Evolutionary conservation across 129 eudicot genomes (phyloP).

Genomic region (Pseudognaphalium luteoalbum): DNA sequence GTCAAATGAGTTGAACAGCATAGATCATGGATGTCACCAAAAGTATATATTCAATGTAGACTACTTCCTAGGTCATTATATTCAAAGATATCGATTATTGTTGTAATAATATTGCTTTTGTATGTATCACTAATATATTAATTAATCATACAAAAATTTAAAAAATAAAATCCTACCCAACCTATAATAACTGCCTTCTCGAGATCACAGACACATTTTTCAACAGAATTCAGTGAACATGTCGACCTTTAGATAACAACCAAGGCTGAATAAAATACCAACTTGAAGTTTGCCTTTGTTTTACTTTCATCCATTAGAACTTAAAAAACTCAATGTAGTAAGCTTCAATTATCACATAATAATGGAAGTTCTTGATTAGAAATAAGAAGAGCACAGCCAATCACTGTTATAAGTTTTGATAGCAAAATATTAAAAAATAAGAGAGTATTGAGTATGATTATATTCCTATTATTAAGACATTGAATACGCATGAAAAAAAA

Average conservation of each 20-base stretch:
- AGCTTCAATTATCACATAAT: constrained; percentile 2
- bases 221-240: background rate
- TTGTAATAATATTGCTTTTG: background rate
- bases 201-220: background rate
- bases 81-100: background rate
- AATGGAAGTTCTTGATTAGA: constrained; percentile 1
- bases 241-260: constrained; percentile 8
- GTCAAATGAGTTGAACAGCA: background rate
- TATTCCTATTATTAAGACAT: background rate
- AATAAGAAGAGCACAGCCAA: background rate
- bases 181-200: background rate
- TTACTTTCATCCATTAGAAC: background rate
- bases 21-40: background rate
- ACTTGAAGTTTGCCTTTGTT: background rate
- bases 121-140: no score
- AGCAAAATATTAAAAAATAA: background rate
- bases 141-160: no score
- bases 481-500: background rate
- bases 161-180: no score
- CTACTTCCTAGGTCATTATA: background rate
- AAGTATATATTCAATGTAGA: background rate
- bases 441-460: background rate
- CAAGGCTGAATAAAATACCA: background rate
- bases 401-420: background rate
- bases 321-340: background rate